These are phyloP conservation scores for Syzygium malaccense DNA, from an alignment of 441 rosid genomes.

Conservation along the genomic window DNA sequence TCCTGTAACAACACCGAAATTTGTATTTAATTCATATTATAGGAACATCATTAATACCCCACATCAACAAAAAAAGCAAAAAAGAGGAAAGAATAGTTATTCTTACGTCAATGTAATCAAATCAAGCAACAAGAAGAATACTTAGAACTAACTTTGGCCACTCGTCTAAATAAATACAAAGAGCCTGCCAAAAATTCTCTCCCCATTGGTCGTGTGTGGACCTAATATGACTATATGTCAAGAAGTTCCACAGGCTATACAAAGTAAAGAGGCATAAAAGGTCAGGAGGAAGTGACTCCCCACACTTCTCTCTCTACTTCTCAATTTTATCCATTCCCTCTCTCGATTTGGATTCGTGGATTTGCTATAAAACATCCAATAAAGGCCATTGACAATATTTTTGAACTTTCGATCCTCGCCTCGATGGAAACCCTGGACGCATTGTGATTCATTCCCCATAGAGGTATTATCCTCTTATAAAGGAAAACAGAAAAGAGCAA, in stretches of 20 bases:
- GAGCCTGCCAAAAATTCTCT: neutral
- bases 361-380: neutral
- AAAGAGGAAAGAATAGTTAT: neutral
- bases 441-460: neutral
- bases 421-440: neutral
- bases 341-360: conserved; percentile 2
- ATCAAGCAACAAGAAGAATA: neutral
- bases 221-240: neutral
- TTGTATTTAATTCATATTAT: neutral
- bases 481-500: neutral
- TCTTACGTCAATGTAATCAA: neutral
- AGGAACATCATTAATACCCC: neutral
- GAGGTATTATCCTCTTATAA: neutral
- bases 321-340: neutral
- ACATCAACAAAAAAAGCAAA: neutral
- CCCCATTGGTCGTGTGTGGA: neutral
- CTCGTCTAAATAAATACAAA: neutral
- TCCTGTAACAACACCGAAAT: neutral
- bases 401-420: neutral
- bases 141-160: neutral
- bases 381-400: neutral
- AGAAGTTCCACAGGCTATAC: neutral
- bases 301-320: conserved; percentile 23
- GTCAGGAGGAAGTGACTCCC: conserved; percentile 11
- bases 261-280: neutral